Base-by-base conservation (phyloP, 225 moss, liverwort and hornwort genomes). In the Anthoceros angustus region DNA sequence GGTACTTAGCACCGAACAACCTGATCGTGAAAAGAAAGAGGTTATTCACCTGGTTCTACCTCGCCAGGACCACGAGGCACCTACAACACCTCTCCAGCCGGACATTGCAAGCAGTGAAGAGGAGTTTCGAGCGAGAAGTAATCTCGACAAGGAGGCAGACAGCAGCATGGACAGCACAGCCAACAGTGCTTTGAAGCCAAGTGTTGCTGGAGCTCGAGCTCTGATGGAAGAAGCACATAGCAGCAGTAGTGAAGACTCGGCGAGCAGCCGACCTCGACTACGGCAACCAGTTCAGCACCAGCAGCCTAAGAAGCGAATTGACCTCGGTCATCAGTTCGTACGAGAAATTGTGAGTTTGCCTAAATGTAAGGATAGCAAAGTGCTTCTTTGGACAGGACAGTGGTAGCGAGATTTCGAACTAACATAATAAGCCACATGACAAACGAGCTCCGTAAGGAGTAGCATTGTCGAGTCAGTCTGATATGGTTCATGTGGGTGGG, bases 161-260 rank as follows among this genome's bases (percentile, higher is more conserved):
- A 71, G 71, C 50, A 71, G 71, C 41, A 64, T 71, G 40, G 71
- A 71, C 41, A 71, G 71, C 61, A 71, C 71, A 71, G 71, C 71
- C 40, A 71, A 71, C 61, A 42, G 48, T 42, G 65, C 41, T 23
- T 45, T 39, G 20, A 64, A 66, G 32, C 64, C 64, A 41, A 20
- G 55, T 65, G 40, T 41, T 65, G 7, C 18, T 55, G 55, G 23
- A 20, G 55, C 55, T 55, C 55, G 55, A 55, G 55, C 23, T 55
- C 23, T 23, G 8, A 41, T 43, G 21, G 71, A 71, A 66, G 71
- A 65, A 48, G 65, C 25, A 7, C 32, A 71, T 45, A 71, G 65
- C 61, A 71, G 71, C 50, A 71, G 71, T 16, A 65, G 50, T 63
- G 71, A 71, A 60, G 71, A 71, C 32, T 71, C 65, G 50, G 71